Percentiles rank a stretch among this genome's conserved stretches.
These are phyloP conservation scores for Mentha longifolia DNA, from an alignment of 257 asterid species.

Conservation along the genomic window DNA sequence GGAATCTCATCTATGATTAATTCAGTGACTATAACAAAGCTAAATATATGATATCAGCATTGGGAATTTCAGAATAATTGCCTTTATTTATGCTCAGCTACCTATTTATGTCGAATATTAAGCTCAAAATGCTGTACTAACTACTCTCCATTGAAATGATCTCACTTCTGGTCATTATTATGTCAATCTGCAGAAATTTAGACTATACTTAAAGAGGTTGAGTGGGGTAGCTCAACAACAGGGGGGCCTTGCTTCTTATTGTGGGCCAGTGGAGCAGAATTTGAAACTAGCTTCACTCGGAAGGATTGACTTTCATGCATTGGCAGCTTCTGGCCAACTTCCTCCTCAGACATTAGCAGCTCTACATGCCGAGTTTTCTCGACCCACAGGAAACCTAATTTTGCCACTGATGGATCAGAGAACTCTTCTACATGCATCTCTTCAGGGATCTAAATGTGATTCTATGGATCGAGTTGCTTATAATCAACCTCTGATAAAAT, in stretches of 20 bases:
- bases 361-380: slow-evolving; percentile 68
- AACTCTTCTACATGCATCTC: slow-evolving; percentile 56
- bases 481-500: slow-evolving; percentile 59
- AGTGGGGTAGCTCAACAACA: slow-evolving; percentile 80
- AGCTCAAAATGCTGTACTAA: neutral
- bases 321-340: slow-evolving; percentile 71
- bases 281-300: slow-evolving; percentile 61
- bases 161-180: slow-evolving; percentile 25
- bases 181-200: slow-evolving; percentile 70
- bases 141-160: slow-evolving; percentile 3
- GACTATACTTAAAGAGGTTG: slow-evolving; percentile 76
- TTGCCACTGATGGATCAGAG: slow-evolving; percentile 65
- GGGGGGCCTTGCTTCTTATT: slow-evolving; percentile 55
- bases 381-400: slow-evolving; percentile 53
- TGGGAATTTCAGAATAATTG: neutral
- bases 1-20: slow-evolving; percentile 1
- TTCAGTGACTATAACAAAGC: slow-evolving; percentile 9
- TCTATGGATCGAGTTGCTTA: slow-evolving; percentile 57
- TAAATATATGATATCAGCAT: too few species aligned
- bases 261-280: slow-evolving; percentile 66
- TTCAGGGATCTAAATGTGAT: slow-evolving; percentile 56
- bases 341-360: slow-evolving; percentile 73
- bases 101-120: neutral
- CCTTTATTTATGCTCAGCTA: neutral
- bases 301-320: slow-evolving; percentile 67